Base-by-base conservation (phyloP, 352 stramenopile genomes). In the Pythium coloratum region DNA sequence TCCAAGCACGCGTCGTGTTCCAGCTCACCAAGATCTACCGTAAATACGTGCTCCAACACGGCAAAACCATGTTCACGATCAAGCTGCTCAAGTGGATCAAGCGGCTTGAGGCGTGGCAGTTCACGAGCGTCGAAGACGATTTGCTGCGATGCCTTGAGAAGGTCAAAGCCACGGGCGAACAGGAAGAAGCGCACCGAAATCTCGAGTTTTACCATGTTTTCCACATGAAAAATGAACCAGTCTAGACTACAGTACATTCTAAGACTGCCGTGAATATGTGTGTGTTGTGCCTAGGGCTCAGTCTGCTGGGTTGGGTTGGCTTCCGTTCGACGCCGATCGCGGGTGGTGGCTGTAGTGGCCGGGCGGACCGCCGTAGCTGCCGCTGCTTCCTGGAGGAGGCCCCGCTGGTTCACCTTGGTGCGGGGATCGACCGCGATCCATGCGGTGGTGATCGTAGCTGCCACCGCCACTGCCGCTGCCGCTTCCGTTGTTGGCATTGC, bases 161-260 rank as follows among this genome's bases (percentile, higher is more conserved):
- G 0, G 62, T 71, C 12, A 77, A 76, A 55, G 24, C 58, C 0
- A 32, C 71, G 10, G 82, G 67, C 0, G 70, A 76, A 13, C 32
- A 69, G 24, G 83, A 91, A 57, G 83, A 91, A 53, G 75, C 80
- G 47, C 76, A 84, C 28, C 71, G 81, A 18, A 91, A 90, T 62
- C 78, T 91, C 51, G 83, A 91, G 66, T 89, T 91, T 68, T 86
- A 75, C 67, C 81, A 91, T 65, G 72, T 86, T 6, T 71, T 86
- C 2, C 75, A 56, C 53, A 59, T 24, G 9, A 33, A 64, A 51
- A 42, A 53, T 59, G 40, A 58, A 58, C 55, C 14, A 38, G 44
- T n/a, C 46, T 53, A 53, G n/a, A 53, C 46, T 53, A 44, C 36
- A 44, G 36, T 44, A 53, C 46, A 53, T 30, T 6, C 1, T 53